Conservation (phyloP, 441 rosid genomes). For the Gossypium aridum region DNA sequence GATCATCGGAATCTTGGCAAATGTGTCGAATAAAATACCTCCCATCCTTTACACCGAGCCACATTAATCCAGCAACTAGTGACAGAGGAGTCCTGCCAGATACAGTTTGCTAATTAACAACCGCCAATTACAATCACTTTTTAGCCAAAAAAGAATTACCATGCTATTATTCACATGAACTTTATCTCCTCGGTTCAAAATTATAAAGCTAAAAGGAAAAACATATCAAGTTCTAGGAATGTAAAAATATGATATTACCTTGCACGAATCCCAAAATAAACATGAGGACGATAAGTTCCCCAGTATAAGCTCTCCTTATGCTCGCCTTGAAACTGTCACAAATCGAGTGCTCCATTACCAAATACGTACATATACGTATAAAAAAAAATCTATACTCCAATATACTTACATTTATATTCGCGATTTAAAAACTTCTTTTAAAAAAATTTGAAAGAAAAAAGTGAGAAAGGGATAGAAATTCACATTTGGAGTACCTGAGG, state of each 20-base stretch:
- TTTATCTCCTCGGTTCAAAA: neutral
- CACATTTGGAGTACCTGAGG: constrained; percentile 43
- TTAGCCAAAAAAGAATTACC: neutral
- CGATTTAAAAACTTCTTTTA: neutral
- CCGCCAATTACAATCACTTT: neutral
- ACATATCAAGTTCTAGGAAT: neutral
- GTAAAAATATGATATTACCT: constrained; percentile 32
- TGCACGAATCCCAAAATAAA: constrained; percentile 87
- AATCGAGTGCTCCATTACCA: constrained; percentile 3
- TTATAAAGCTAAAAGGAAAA: neutral
- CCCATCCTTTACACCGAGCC: constrained; percentile 84
- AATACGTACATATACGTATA: neutral
- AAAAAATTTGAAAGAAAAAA: neutral
- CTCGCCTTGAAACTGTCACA: constrained; percentile 78
- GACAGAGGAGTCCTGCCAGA: constrained; percentile 68
- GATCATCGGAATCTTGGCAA: constrained; percentile 82
- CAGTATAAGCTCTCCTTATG: constrained; percentile 90
- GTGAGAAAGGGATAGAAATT: neutral
- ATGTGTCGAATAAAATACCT: constrained; percentile 70
- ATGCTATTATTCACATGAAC: neutral
- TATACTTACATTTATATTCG: neutral
- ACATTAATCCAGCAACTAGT: constrained; percentile 93
- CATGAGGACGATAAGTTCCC: constrained; percentile 97
- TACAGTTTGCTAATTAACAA: constrained; percentile 15
- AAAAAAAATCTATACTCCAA: neutral